Conservation (phyloP, 2,329 filamentous ascomycete species). For the Sporothrix protearum region DNA sequence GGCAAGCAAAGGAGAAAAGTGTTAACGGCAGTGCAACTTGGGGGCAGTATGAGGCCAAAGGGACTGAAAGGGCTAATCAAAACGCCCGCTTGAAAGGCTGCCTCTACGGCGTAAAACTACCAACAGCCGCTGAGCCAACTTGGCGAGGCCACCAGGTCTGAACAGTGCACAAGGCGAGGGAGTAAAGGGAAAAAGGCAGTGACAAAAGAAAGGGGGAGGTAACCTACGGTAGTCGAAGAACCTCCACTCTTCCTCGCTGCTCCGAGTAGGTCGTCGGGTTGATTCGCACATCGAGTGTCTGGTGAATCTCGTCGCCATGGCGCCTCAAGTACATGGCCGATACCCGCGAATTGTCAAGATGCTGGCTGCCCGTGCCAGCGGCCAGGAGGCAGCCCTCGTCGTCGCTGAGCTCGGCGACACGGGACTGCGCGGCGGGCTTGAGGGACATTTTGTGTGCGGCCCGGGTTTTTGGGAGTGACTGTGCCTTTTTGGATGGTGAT, state of each 20-base stretch:
- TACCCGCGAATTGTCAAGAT: conserved; percentile 6
- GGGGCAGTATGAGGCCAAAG: neutral
- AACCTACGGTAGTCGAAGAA: conserved; percentile 13
- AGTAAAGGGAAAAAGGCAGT: neutral
- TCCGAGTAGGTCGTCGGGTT: conserved; percentile 18
- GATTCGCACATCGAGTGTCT: conserved; percentile 13
- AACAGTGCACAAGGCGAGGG: neutral
- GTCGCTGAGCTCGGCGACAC: conserved; percentile 15
- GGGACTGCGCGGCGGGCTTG: neutral
- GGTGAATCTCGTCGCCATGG: conserved; percentile 20
- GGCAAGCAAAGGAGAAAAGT: neutral
- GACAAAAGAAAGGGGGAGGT: neutral
- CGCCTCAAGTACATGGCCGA: conserved; percentile 15
- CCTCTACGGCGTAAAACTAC: neutral
- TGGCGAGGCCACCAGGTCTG: neutral
- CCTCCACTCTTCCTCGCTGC: neutral
- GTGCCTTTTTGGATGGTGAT: neutral
- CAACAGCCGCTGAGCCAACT: neutral
- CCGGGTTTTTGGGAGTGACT: neutral
- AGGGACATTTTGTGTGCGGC: neutral
- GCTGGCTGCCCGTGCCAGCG: neutral
- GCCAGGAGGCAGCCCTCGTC: conserved; percentile 16
- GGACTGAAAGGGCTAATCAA: neutral
- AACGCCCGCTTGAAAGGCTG: neutral
- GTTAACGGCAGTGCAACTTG: neutral